phyloP scores from a whole-genome alignment of 495 filamentous ascomycete genomes.

The Symbiotaphrina buchneri region DNA sequence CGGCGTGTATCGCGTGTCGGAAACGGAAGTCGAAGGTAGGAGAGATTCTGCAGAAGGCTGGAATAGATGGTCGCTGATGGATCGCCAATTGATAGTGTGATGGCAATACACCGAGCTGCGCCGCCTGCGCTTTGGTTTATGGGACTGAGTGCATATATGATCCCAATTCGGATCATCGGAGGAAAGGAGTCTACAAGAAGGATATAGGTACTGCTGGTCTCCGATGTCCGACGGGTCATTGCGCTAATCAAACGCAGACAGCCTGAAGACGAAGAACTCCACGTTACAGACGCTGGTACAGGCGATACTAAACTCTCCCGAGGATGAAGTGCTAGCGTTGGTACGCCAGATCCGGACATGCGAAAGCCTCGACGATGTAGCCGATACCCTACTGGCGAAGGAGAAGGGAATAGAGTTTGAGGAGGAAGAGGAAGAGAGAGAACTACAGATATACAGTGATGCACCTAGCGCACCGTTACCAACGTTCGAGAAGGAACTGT shows the following conservation, averaged over 20 bases:
- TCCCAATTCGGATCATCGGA: slow-evolving; percentile 81
- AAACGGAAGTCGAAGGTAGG: slow-evolving; percentile 64
- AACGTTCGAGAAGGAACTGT: slow-evolving; percentile 60
- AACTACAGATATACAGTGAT: not conserved
- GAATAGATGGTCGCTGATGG: not conserved
- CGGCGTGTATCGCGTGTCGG: slow-evolving; percentile 84
- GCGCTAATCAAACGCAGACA: no score
- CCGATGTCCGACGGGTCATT: no score
- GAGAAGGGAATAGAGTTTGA: slow-evolving; percentile 18
- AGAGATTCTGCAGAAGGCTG: not conserved
- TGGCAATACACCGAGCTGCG: slow-evolving; percentile 77
- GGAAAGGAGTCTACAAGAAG: slow-evolving; percentile 92
- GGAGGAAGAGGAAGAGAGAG: slow-evolving; percentile 13
- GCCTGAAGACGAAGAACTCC: slow-evolving; percentile 63
- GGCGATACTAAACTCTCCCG: slow-evolving; percentile 72
- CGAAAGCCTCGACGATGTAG: slow-evolving; percentile 77
- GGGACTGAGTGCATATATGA: slow-evolving; percentile 88
- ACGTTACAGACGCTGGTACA: slow-evolving; percentile 84
- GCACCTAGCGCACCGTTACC: not conserved
- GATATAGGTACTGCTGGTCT: no score
- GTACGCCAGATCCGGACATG: slow-evolving; percentile 77
- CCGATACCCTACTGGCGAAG: slow-evolving; percentile 47
- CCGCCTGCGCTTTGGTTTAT: slow-evolving; percentile 88
- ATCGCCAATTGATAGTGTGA: slow-evolving; percentile 38
- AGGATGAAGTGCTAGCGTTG: slow-evolving; percentile 61